Conservation (phyloP, 176 grass and related monocot species). For the Hordeum marinum region DNA sequence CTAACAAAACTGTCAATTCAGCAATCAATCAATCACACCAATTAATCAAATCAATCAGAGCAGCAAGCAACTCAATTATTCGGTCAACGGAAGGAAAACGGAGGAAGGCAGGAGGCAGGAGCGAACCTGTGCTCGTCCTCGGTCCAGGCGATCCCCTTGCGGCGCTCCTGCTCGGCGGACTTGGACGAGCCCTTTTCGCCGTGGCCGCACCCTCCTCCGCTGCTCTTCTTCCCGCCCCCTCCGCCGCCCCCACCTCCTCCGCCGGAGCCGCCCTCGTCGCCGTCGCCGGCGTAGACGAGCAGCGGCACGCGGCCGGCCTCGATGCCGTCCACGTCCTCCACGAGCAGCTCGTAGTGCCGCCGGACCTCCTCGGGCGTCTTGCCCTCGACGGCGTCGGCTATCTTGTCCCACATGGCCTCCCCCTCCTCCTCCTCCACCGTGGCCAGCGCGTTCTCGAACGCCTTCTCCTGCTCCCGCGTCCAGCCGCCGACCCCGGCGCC, state of each 20-base stretch:
- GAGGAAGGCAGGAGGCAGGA: background rate
- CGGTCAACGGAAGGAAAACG: background rate
- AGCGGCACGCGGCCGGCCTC: slow-evolving; percentile 75
- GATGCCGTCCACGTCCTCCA: slow-evolving; percentile 74
- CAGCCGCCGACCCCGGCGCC: slow-evolving; percentile 22
- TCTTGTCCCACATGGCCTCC: slow-evolving; percentile 49
- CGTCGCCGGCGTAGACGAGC: slow-evolving; percentile 45
- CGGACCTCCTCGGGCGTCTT: slow-evolving; percentile 71
- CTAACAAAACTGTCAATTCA: slow-evolving; percentile 28
- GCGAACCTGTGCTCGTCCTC: slow-evolving; percentile 93
- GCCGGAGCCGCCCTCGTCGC: slow-evolving; percentile 31
- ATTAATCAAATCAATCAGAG: background rate
- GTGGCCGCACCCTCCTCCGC: slow-evolving; percentile 19
- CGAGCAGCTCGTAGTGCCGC: slow-evolving; percentile 70
- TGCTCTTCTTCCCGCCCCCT: background rate
- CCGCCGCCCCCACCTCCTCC: slow-evolving; percentile 28
- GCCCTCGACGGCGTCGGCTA: slow-evolving; percentile 51
- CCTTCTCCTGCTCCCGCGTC: slow-evolving; percentile 82
- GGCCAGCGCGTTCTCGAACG: slow-evolving; percentile 73
- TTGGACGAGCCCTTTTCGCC: slow-evolving; percentile 54
- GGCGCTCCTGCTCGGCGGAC: slow-evolving; percentile 76
- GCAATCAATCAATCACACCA: background rate
- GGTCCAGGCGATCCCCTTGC: slow-evolving; percentile 96
- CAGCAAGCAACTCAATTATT: background rate
- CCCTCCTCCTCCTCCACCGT: slow-evolving; percentile 34